Evolutionary conservation across 805 yeast genomes (phyloP).

Genomic region (Metschnikowia peoriensis): DNA sequence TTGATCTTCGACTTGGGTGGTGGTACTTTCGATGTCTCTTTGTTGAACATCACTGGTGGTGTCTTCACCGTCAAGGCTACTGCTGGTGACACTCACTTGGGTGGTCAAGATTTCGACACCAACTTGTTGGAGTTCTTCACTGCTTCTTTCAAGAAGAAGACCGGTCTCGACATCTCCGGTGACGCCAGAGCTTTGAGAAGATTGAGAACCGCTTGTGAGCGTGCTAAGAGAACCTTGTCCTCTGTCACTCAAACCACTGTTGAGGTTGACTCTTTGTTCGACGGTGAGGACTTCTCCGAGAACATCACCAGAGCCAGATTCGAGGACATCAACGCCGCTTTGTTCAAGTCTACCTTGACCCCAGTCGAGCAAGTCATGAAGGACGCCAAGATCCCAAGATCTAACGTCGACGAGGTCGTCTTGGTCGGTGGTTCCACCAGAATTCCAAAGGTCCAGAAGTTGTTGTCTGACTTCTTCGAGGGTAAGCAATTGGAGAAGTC

Average conservation of each 20-base stretch:
- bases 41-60: slow-evolving; percentile 91
- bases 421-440: slow-evolving; percentile 99
- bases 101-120: slow-evolving; percentile 54
- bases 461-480: slow-evolving; percentile 83
- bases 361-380: slow-evolving; percentile 95
- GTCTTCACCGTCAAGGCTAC: slow-evolving; percentile 96
- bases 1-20: slow-evolving; percentile 95
- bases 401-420: slow-evolving; percentile 91
- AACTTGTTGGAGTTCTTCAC: slow-evolving; percentile 48
- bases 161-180: slow-evolving; percentile 45
- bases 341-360: slow-evolving; percentile 90
- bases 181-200: slow-evolving; percentile 57
- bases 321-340: slow-evolving; percentile 90
- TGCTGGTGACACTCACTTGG: slow-evolving; percentile 53
- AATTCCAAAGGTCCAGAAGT: slow-evolving; percentile 96
- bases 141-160: slow-evolving; percentile 47
- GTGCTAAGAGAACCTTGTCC: slow-evolving; percentile 95
- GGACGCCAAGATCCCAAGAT: slow-evolving; percentile 85
- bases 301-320: slow-evolving; percentile 96
- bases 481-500: slow-evolving; percentile 97
- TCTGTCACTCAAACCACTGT: slow-evolving; percentile 94
- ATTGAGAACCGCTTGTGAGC: slow-evolving; percentile 95
- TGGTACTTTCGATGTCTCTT: slow-evolving; percentile 96
- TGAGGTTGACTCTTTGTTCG: slow-evolving; percentile 92
- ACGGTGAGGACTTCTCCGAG: slow-evolving; percentile 94